Base-by-base conservation (phyloP, 2,329 filamentous ascomycete species). In the Pestalotiopsis sp. region DNA sequence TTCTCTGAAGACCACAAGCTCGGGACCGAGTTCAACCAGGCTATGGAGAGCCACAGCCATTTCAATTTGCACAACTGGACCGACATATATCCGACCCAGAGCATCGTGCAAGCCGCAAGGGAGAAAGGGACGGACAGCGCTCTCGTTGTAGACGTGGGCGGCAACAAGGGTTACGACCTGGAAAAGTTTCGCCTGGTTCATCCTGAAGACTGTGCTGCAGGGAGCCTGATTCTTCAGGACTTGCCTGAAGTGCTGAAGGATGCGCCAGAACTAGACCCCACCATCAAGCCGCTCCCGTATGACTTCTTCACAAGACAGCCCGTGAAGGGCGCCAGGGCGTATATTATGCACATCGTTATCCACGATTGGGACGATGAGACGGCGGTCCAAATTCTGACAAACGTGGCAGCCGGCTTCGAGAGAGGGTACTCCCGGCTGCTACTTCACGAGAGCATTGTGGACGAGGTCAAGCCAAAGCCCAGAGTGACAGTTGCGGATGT, bases 1-100 rank as follows among this genome's bases (percentile, higher is more conserved):
- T 68, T 81, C n/a, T 73, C 70, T 52, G 68, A 74, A 5, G 71
- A 80, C 31, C 74, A 77, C 3, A 63, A 66, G 4, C 74, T 78
- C n/a, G 75, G 74, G 0, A 68, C 73, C 4, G 73, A 78, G 57
- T 81, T 82, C 69, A 77, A 78, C 56, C 74, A 79, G 66, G 76
- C 77, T 2, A 82, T 82, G 79, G 75, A 80, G 67, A 80, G 79
- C 66, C 79, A 81, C 66, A 80, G 78, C 25, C 77, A 76, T 62
- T 78, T 79, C 70, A 82, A 80, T 66, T 73, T 80, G 36, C 79
- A 77, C 4, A 70, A 79, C 9, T 82, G 80, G 80, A 72, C 76
- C 0, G 78, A 81, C 6, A 70, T 81, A 1, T 80, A 78, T 59
- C 78, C 77, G 1, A 79, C 79, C 9, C 73, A 78, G 0, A 74